Evolutionary conservation across 1,284 basidiomycete genomes (phyloP).

Genomic region (Nidula niveotomentosa): DNA sequence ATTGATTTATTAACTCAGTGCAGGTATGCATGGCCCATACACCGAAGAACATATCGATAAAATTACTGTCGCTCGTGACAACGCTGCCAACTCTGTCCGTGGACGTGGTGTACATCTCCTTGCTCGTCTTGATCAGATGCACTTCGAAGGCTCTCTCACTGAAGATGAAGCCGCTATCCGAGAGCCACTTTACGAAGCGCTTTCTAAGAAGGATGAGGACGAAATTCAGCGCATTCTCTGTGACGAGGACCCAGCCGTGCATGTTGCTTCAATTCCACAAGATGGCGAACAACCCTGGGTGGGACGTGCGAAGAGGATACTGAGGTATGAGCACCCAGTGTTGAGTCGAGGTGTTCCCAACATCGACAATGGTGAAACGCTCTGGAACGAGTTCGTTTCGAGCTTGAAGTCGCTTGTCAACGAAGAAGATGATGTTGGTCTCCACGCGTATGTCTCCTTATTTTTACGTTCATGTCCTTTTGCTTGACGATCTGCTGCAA

Average conservation of each 20-base stretch:
- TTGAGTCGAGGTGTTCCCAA: neutral
- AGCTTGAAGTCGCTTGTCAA: neutral
- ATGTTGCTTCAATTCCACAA: neutral
- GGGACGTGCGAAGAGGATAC: neutral
- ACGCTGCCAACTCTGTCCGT: neutral
- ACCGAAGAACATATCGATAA: neutral
- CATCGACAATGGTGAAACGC: neutral
- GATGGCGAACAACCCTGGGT: neutral
- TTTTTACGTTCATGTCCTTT: no score
- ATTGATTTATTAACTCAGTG: neutral
- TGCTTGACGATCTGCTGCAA: neutral
- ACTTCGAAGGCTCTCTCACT: conserved; percentile 1
- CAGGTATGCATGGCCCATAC: neutral
- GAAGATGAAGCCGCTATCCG: neutral
- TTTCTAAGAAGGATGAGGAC: neutral
- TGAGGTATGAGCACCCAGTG: neutral
- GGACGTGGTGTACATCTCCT: neutral
- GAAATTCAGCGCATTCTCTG: neutral
- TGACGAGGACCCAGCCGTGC: neutral
- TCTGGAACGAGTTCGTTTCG: neutral
- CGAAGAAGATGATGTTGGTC: neutral
- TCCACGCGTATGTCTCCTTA: neutral
- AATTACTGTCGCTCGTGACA: neutral
- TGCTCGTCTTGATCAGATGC: neutral
- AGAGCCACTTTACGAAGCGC: neutral